Evolutionary conservation across 345 rosid species (phyloP).

Genomic region (Ailanthus altissimus): DNA sequence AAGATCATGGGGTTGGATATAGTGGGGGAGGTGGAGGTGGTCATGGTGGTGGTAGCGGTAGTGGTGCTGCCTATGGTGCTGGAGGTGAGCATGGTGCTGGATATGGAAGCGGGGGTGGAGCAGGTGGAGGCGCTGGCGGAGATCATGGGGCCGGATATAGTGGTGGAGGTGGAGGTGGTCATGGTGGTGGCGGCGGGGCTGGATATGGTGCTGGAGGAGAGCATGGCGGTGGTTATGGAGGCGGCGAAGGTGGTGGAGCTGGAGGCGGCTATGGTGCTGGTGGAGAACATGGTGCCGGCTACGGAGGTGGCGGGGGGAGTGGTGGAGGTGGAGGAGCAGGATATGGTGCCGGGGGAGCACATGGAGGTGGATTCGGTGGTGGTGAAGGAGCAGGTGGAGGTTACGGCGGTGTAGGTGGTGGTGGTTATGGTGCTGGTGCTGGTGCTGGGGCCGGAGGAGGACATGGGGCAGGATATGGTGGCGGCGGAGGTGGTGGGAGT

Average conservation of each 20-base stretch:
- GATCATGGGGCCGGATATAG: conserved; percentile 9
- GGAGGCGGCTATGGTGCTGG: conserved; percentile 37
- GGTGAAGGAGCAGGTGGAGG: conserved; percentile 40
- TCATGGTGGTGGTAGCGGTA: conserved; percentile 20
- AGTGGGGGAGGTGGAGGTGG: conserved; percentile 29
- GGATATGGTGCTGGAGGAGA: conserved; percentile 32
- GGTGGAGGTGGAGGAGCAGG: conserved; percentile 30
- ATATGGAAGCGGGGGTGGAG: conserved; percentile 21
- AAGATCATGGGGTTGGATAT: conserved; percentile 23
- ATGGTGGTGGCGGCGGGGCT: conserved; percentile 39
- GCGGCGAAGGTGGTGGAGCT: conserved; percentile 34
- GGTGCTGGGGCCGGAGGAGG: conserved; percentile 38
- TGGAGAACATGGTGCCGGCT: conserved; percentile 40
- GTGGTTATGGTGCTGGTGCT: neutral
- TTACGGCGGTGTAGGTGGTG: conserved; percentile 24
- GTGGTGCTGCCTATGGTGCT: conserved; percentile 16
- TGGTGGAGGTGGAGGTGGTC: conserved; percentile 27
- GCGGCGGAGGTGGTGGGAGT: neutral
- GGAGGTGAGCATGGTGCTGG: conserved; percentile 14
- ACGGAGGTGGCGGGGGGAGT: conserved; percentile 42
- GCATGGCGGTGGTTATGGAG: conserved; percentile 30
- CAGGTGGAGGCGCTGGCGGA: conserved; percentile 24
- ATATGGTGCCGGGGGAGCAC: conserved; percentile 36
- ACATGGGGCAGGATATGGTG: conserved; percentile 17
- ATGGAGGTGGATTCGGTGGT: conserved; percentile 41